Evolutionary conservation across 164 flowering plant species (phyloP).

Genomic region (Warburgia ugandensis): DNA sequence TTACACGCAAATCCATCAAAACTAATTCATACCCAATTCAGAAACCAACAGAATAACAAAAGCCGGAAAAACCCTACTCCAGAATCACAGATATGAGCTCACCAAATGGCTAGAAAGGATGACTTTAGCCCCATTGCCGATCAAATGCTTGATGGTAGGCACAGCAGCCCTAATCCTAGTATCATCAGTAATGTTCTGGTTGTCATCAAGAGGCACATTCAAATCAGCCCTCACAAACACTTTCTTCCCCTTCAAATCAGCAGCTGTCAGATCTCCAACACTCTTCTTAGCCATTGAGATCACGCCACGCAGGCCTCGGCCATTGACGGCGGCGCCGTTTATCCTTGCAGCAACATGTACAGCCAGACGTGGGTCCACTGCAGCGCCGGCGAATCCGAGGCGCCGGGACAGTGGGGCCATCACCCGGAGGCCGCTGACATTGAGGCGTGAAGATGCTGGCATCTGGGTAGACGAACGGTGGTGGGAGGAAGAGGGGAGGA

Average conservation of each 20-base stretch:
- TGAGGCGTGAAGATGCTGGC: constrained; percentile 10
- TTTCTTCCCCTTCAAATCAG: constrained; percentile 72
- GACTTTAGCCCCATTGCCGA: constrained; percentile 64
- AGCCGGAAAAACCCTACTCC: background rate
- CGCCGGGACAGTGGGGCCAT: constrained; percentile 25
- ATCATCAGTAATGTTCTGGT: constrained; percentile 67
- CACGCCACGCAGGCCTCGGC: constrained; percentile 28
- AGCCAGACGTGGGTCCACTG: constrained; percentile 30
- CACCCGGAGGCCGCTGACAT: constrained; percentile 18
- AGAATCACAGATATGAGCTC: constrained; percentile 10
- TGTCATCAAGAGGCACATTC: constrained; percentile 71
- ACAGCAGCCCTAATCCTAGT: constrained; percentile 70
- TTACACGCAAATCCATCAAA: background rate
- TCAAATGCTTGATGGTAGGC: constrained; percentile 73
- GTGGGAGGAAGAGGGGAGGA: constrained; percentile 23
- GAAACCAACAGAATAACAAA: background rate
- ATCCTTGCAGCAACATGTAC: constrained; percentile 28
- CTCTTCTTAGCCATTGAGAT: constrained; percentile 68
- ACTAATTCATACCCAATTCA: background rate
- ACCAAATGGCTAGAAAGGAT: constrained; percentile 79
- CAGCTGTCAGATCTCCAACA: constrained; percentile 54
- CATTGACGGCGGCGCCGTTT: constrained; percentile 8
- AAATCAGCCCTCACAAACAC: constrained; percentile 73
- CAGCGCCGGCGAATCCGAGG: constrained; percentile 39
- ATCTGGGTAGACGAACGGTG: constrained; percentile 21